Conservation (phyloP, 2,329 filamentous ascomycete genomes). For the Fusarium lateritium region DNA sequence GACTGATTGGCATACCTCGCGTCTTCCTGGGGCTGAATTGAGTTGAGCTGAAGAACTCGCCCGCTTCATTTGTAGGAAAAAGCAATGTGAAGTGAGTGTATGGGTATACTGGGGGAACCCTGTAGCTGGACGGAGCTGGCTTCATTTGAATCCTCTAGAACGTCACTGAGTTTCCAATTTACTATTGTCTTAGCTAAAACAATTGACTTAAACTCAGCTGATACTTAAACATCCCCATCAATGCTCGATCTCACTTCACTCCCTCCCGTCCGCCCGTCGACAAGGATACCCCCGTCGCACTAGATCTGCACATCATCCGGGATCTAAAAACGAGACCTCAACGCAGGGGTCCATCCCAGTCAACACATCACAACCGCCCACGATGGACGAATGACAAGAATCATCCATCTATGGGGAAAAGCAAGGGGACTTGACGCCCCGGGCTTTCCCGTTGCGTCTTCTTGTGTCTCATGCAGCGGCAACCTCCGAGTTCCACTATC, state of each 20-base stretch:
- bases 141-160: no score
- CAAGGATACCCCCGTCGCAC: constrained; percentile 12
- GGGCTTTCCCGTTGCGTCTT: constrained; percentile 9
- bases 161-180: no score
- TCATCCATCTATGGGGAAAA: constrained; percentile 2
- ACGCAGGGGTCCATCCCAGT: constrained; percentile 14
- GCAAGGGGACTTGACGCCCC: background rate
- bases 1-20: background rate
- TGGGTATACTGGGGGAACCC: background rate
- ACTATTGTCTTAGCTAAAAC: no score
- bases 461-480: background rate
- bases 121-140: background rate
- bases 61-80: background rate
- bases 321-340: constrained; percentile 10
- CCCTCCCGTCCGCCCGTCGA: background rate
- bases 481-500: constrained; percentile 3
- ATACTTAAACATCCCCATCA: background rate
- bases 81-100: background rate
- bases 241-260: no score
- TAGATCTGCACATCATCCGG: constrained; percentile 23
- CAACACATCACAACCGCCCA: background rate
- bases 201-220: background rate
- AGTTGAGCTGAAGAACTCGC: background rate
- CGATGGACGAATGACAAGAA: background rate
- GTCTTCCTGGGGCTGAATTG: background rate